These are phyloP conservation scores for Themeda triandra DNA, from an alignment of 176 grass and related monocot genomes.

Conservation along the genomic window DNA sequence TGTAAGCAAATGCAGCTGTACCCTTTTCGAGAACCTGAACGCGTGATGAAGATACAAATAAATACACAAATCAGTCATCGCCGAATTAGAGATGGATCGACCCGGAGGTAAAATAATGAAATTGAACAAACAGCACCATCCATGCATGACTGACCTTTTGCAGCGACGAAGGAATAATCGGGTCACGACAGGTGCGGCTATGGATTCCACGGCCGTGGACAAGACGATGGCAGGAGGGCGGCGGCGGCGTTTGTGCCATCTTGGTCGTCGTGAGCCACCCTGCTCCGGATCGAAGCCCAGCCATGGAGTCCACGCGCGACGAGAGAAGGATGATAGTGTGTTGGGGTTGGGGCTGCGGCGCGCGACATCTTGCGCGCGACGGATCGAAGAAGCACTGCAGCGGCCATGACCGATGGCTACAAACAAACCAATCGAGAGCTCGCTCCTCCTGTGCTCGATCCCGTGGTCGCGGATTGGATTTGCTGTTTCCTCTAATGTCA, in stretches of 20 bases:
- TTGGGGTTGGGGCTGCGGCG: too few relatives aligned
- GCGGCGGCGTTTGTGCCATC: not conserved
- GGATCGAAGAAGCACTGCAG: not conserved
- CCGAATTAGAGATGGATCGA: too few relatives aligned
- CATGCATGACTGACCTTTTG: not conserved
- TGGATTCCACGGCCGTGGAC: not conserved
- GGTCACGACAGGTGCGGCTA: not conserved
- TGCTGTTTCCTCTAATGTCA: too few relatives aligned
- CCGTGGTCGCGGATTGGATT: too few relatives aligned
- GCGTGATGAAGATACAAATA: not conserved
- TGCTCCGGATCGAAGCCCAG: too few relatives aligned
- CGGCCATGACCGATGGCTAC: not conserved
- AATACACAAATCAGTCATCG: too few relatives aligned
- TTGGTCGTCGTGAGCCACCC: too few relatives aligned
- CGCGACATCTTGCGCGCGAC: not conserved
- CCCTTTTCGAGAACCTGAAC: not conserved
- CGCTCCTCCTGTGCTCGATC: too few relatives aligned
- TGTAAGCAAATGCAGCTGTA: not conserved
- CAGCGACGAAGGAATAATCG: not conserved
- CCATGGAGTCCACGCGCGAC: too few relatives aligned
- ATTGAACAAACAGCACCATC: not conserved
- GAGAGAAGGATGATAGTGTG: too few relatives aligned
- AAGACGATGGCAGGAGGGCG: not conserved
- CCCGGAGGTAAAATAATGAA: too few relatives aligned
- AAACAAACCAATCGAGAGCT: not conserved